A percentile compares a stretch with the other conserved stretches of the same genome.
phyloP scores from a whole-genome alignment of 257 asterid species.

The Gentiana straminea region DNA sequence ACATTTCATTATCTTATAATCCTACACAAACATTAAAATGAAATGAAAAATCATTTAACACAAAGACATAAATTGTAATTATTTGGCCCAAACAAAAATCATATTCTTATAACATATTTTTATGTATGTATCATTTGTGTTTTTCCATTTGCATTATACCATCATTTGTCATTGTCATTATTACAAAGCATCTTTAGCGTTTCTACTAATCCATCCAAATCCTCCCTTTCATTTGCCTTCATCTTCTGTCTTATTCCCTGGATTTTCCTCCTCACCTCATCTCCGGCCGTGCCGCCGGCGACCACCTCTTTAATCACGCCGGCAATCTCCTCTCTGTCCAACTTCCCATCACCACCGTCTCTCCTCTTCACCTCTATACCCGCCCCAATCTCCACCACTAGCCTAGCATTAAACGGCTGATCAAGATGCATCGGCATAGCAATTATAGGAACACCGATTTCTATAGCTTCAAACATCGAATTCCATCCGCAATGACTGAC shows the following conservation, averaged over 20 bases:
- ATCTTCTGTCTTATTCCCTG: conserved; percentile 21
- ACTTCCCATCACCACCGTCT: conserved; percentile 7
- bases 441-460: conserved; percentile 5
- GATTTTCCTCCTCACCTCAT: conserved; percentile 10
- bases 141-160: too few relatives aligned
- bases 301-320: conserved; percentile 14
- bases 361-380: not conserved
- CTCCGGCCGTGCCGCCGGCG: conserved; percentile 17
- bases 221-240: conserved; percentile 24
- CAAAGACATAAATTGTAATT: too few relatives aligned
- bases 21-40: too few relatives aligned
- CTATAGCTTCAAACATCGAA: not conserved
- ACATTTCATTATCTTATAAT: too few relatives aligned
- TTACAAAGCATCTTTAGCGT: conserved; percentile 20
- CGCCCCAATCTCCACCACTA: conserved; percentile 2
- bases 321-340: conserved; percentile 18
- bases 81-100: too few relatives aligned
- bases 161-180: not conserved
- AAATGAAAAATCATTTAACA: too few relatives aligned
- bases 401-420: conserved; percentile 11
- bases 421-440: conserved; percentile 6
- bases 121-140: too few relatives aligned
- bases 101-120: too few relatives aligned
- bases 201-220: conserved; percentile 28
- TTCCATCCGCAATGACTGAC: conserved; percentile 10